A percentile compares a stretch with the other conserved stretches of the same genome.
phyloP scores from a whole-genome alignment of 2,329 filamentous ascomycete species.

The Aspergillus spinulosporus region DNA sequence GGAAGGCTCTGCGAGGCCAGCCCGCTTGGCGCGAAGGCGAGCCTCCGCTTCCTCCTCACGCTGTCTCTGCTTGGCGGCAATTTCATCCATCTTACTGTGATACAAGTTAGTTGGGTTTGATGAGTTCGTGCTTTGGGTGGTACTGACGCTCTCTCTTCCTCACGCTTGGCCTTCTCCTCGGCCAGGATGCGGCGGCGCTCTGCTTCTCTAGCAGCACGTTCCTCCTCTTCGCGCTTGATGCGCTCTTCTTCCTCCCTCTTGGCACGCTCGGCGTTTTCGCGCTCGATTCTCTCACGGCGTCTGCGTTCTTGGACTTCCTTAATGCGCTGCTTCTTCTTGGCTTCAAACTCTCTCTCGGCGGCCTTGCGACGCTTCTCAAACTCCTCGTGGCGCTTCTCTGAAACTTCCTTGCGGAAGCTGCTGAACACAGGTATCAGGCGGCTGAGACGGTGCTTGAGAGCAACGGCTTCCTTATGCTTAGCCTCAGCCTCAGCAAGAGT shows the following conservation, averaged over 20 bases:
- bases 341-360: slow-evolving; percentile 89
- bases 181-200: slow-evolving; percentile 71
- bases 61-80: slow-evolving; percentile 67
- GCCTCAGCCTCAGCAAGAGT: slow-evolving; percentile 76
- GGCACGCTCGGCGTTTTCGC: slow-evolving; percentile 77
- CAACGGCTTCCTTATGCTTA: slow-evolving; percentile 90
- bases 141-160: slow-evolving; percentile 61
- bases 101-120: slow-evolving; percentile 34
- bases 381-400: slow-evolving; percentile 85
- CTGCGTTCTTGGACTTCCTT: slow-evolving; percentile 84
- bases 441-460: slow-evolving; percentile 87
- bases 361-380: slow-evolving; percentile 92
- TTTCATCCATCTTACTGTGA: slow-evolving; percentile 61
- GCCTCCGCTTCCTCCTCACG: slow-evolving; percentile 87
- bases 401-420: slow-evolving; percentile 75
- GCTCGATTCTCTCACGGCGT: slow-evolving; percentile 78
- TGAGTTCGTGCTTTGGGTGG: neutral
- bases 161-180: slow-evolving; percentile 66
- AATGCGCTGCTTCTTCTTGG: slow-evolving; percentile 82
- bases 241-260: slow-evolving; percentile 84
- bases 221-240: slow-evolving; percentile 76
- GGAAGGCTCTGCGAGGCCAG: slow-evolving; percentile 42
- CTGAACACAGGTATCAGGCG: slow-evolving; percentile 84
- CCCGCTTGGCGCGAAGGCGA: slow-evolving; percentile 67
- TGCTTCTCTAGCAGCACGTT: slow-evolving; percentile 76